Conservation (phyloP, 1,284 basidiomycete species). For the Volvariella surrecta region DNA sequence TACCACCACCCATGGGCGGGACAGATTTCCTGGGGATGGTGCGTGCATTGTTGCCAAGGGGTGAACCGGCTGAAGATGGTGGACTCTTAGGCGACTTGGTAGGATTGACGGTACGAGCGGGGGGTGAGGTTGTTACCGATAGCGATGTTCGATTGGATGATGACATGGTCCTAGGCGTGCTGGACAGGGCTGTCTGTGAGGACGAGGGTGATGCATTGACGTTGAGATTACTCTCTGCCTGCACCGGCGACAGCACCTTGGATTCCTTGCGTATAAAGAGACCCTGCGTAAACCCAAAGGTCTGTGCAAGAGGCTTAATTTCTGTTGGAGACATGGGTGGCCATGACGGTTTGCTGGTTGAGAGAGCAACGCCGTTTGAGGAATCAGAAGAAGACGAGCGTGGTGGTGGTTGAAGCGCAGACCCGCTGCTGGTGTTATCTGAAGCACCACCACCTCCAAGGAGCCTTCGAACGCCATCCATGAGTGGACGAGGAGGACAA, state of each 20-base stretch:
- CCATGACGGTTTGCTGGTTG: constrained; percentile 32
- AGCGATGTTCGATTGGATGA: not conserved
- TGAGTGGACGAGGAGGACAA: constrained; percentile 21
- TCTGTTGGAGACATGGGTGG: constrained; percentile 28
- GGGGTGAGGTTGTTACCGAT: not conserved
- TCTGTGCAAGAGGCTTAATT: constrained; percentile 13
- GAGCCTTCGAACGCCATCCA: constrained; percentile 70
- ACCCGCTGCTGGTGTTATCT: constrained; percentile 31
- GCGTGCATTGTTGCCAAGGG: constrained; percentile 2
- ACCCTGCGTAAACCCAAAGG: not conserved
- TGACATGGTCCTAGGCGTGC: not conserved
- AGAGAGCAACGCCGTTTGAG: constrained; percentile 17
- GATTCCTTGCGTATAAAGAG: constrained; percentile 36
- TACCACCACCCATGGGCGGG: constrained; percentile 5
- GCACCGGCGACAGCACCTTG: constrained; percentile 19
- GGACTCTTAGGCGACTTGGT: constrained; percentile 8
- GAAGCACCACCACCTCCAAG: constrained; percentile 24
- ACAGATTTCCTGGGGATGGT: constrained; percentile 5
- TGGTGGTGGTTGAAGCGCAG: constrained; percentile 26
- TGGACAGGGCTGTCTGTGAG: not conserved
- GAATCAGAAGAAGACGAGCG: constrained; percentile 12
- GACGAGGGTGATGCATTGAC: not conserved
- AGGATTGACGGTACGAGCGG: too few species aligned
- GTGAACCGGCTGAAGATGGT: constrained; percentile 3
- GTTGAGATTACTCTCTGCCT: constrained; percentile 14